Evolutionary conservation across 495 filamentous ascomycete species (phyloP).

Genomic region (Recurvomyces mirabilis): DNA sequence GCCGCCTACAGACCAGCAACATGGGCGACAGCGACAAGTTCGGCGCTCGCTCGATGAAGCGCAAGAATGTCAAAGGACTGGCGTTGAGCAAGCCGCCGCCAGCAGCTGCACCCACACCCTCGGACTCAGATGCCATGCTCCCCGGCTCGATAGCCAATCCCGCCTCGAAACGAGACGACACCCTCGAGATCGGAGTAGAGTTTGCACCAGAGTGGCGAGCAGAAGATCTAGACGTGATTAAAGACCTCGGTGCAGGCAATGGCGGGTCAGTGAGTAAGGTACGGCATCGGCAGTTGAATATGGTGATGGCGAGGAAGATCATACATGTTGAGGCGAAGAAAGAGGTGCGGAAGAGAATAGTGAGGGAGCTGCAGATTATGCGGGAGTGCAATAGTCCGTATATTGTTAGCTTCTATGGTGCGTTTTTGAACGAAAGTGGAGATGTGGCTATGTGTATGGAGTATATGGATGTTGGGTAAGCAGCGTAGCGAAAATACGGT

Average conservation of each 20-base stretch:
- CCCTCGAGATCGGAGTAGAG: slow-evolving; percentile 90
- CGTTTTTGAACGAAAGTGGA: slow-evolving; percentile 87
- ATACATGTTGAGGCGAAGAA: slow-evolving; percentile 98
- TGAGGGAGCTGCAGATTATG: slow-evolving; percentile 94
- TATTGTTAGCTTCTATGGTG: slow-evolving; percentile 95
- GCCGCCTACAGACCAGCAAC: no score
- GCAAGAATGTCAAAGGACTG: slow-evolving; percentile 96
- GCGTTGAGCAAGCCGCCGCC: slow-evolving; percentile 60
- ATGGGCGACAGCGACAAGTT: slow-evolving; percentile 83
- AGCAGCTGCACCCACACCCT: slow-evolving; percentile 37
- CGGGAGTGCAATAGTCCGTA: slow-evolving; percentile 93
- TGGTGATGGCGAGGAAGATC: slow-evolving; percentile 96
- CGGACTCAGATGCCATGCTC: slow-evolving; percentile 48
- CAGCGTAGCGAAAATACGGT: neutral
- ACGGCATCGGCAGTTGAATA: slow-evolving; percentile 84
- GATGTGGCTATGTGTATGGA: slow-evolving; percentile 99
- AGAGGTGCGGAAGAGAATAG: slow-evolving; percentile 88
- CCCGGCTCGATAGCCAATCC: slow-evolving; percentile 49
- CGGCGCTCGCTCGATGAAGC: slow-evolving; percentile 83
- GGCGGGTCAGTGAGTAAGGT: slow-evolving; percentile 97
- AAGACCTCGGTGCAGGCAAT: slow-evolving; percentile 92
- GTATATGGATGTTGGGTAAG: slow-evolving; percentile 97
- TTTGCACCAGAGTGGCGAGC: slow-evolving; percentile 85
- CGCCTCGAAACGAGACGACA: slow-evolving; percentile 57
- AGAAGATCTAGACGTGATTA: slow-evolving; percentile 84